Evolutionary conservation across 176 grass and related monocot species (phyloP).

Genomic region (Rhynchospora tenuis): DNA sequence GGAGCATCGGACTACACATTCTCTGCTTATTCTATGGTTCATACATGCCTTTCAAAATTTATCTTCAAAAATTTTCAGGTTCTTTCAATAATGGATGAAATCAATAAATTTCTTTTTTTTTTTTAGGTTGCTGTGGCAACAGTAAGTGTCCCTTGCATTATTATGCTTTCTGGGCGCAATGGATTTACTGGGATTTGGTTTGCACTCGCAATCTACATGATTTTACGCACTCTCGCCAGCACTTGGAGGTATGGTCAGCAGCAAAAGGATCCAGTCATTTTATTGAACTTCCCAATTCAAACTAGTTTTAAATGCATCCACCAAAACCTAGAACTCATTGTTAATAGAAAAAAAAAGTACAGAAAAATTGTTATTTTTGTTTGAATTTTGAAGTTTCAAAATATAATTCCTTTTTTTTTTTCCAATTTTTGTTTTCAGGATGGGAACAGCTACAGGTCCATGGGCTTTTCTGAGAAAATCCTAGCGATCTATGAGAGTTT

Average conservation of each 20-base stretch:
- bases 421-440: background rate
- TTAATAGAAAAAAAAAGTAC: no score
- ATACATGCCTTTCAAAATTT: slow-evolving; percentile 1
- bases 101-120: background rate
- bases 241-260: slow-evolving; percentile 40
- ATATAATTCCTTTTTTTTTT: background rate
- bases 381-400: background rate
- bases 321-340: background rate
- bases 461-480: slow-evolving; percentile 40
- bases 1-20: slow-evolving; percentile 69
- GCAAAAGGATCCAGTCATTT: background rate
- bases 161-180: slow-evolving; percentile 34
- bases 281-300: background rate
- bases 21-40: slow-evolving; percentile 64
- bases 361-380: background rate
- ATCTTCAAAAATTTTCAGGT: background rate
- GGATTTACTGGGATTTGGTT: slow-evolving; percentile 70
- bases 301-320: background rate
- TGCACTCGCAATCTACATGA: slow-evolving; percentile 56
- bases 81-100: slow-evolving; percentile 3
- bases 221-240: slow-evolving; percentile 43
- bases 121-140: slow-evolving; percentile 44
- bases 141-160: slow-evolving; percentile 47
- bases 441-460: slow-evolving; percentile 43
- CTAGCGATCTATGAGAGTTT: background rate